Percentiles rank a stretch among this genome's conserved stretches.
Evolutionary conservation across 208 protist species (phyloP).

Genomic region (Sergeia podlipaevii): DNA sequence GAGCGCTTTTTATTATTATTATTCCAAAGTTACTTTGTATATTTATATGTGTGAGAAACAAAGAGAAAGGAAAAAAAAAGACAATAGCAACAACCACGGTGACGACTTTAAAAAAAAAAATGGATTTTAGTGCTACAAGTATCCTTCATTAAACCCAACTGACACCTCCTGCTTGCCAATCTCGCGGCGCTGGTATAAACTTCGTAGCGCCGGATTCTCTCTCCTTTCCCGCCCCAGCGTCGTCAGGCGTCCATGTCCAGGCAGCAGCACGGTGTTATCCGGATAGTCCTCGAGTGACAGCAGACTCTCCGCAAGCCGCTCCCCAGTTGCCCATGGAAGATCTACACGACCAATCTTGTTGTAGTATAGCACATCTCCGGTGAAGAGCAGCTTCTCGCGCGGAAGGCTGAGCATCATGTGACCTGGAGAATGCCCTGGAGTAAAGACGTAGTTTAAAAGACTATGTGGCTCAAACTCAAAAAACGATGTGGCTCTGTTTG

Average conservation of each 20-base stretch:
- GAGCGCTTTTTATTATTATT: too few relatives aligned
- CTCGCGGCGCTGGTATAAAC: slow-evolving; percentile 64
- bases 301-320: slow-evolving; percentile 76
- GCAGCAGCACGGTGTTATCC: slow-evolving; percentile 81
- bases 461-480: slow-evolving; percentile 75
- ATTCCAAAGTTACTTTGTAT: not conserved
- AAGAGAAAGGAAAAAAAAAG: not conserved
- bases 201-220: slow-evolving; percentile 64
- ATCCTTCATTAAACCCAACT: slow-evolving; percentile 85
- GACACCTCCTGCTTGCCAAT: slow-evolving; percentile 58
- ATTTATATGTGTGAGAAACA: not conserved
- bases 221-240: slow-evolving; percentile 81
- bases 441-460: slow-evolving; percentile 83
- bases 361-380: slow-evolving; percentile 82
- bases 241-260: slow-evolving; percentile 80
- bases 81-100: not conserved
- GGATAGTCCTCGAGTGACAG: slow-evolving; percentile 67
- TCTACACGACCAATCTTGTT: slow-evolving; percentile 84
- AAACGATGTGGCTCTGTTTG: slow-evolving; percentile 77
- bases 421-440: slow-evolving; percentile 82
- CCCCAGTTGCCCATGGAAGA: slow-evolving; percentile 76
- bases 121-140: slow-evolving; percentile 32
- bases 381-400: slow-evolving; percentile 82
- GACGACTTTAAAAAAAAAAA: not conserved
- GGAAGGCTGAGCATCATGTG: slow-evolving; percentile 89